Conservation (phyloP, 495 filamentous ascomycete species). For the Aspergillus sclerotiicarbonarius region DNA sequence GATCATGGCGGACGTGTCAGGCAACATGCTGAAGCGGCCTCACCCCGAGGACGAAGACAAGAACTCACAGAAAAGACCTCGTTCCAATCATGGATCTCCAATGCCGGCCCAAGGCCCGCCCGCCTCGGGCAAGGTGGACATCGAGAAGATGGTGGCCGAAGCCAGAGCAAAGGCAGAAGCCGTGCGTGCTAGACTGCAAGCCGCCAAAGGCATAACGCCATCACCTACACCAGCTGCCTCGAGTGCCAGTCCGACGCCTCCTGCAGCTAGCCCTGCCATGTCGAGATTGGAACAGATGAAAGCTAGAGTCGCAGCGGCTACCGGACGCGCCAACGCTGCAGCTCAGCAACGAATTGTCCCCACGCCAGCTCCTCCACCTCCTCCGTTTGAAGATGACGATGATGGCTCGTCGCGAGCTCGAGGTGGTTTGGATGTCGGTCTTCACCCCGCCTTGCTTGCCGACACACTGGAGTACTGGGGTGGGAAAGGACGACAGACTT, state of each 20-base stretch:
- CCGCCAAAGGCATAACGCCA: conserved; percentile 30
- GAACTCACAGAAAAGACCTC: conserved; percentile 55
- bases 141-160: conserved; percentile 61
- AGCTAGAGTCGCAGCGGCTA: conserved; percentile 76
- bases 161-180: conserved; percentile 61
- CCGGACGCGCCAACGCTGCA: conserved; percentile 54
- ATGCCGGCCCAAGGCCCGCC: conserved; percentile 38
- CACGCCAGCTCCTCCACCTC: conserved; percentile 30
- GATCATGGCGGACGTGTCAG: conserved; percentile 52
- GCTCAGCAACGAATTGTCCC: conserved; percentile 38
- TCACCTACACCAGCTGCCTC: conserved; percentile 28
- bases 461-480: conserved; percentile 66
- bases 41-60: conserved; percentile 53
- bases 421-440: conserved; percentile 82
- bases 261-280: conserved; percentile 46
- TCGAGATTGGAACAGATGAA: conserved; percentile 66
- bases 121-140: conserved; percentile 48
- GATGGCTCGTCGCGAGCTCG: conserved; percentile 50
- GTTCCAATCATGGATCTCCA: conserved; percentile 61
- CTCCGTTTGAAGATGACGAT: conserved; percentile 39
- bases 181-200: conserved; percentile 54
- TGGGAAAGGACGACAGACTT: conserved; percentile 49
- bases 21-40: conserved; percentile 56
- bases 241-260: conserved; percentile 42
- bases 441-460: conserved; percentile 82